These are phyloP conservation scores for Trichoderma sp. DNA, from an alignment of 2,329 filamentous ascomycete species.

Conservation along the genomic window DNA sequence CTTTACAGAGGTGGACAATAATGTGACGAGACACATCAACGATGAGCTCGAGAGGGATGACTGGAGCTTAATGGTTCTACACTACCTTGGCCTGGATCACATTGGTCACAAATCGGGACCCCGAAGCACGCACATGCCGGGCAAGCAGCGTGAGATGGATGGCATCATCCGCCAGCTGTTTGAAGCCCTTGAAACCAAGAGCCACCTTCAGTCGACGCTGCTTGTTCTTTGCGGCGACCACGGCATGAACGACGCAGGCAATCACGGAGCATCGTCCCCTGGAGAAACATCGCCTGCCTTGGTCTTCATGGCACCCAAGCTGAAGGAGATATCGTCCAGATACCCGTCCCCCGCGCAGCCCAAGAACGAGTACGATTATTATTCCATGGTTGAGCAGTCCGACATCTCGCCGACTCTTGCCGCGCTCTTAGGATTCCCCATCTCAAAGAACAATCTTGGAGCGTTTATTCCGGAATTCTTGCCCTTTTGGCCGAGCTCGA, in stretches of 20 bases:
- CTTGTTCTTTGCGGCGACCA: slow-evolving; percentile 90
- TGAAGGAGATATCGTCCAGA: slow-evolving; percentile 53
- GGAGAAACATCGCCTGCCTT: slow-evolving; percentile 93
- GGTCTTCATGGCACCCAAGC: slow-evolving; percentile 84
- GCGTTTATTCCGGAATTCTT: slow-evolving; percentile 79
- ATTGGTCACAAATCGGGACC: slow-evolving; percentile 97
- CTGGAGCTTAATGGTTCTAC: slow-evolving; percentile 91
- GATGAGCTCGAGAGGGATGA: slow-evolving; percentile 71
- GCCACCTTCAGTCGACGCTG: slow-evolving; percentile 73
- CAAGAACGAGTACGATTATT: slow-evolving; percentile 75
- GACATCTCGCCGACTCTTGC: slow-evolving; percentile 89
- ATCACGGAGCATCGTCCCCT: slow-evolving; percentile 89
- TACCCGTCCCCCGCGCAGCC: slow-evolving; percentile 54
- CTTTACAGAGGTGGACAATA: slow-evolving; percentile 96
- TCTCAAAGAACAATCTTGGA: slow-evolving; percentile 86
- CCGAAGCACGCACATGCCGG: slow-evolving; percentile 81
- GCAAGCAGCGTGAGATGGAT: slow-evolving; percentile 95
- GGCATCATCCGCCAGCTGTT: slow-evolving; percentile 73
- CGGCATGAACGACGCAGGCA: slow-evolving; percentile 99
- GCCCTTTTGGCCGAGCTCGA: slow-evolving; percentile 60
- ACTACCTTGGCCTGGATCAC: slow-evolving; percentile 93
- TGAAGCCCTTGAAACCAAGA: slow-evolving; percentile 64
- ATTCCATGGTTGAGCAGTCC: slow-evolving; percentile 83
- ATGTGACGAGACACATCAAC: slow-evolving; percentile 87
- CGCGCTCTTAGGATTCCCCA: slow-evolving; percentile 79